phyloP scores from a whole-genome alignment of 768 basidiomycete species.

The Rubroboletus satanas region DNA sequence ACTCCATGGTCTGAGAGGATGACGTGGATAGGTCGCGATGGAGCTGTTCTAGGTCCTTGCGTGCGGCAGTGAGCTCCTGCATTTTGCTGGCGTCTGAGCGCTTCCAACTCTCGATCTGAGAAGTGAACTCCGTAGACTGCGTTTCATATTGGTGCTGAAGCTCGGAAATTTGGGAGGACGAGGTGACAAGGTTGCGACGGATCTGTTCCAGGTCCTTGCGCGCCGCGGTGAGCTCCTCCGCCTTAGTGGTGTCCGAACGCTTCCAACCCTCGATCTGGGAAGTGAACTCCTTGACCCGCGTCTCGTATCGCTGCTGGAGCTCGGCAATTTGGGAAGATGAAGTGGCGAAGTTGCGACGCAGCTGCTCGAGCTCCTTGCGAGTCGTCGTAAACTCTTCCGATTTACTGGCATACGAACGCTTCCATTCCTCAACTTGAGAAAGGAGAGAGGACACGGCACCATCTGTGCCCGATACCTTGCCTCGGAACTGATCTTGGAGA shows the following conservation, averaged over 20 bases:
- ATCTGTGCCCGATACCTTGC: not conserved
- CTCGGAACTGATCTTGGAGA: not conserved
- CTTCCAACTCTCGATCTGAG: not conserved
- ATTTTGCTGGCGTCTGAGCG: not conserved
- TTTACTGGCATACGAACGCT: not conserved
- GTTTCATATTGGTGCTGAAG: not conserved
- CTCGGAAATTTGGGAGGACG: not conserved
- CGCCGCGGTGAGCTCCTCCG: not conserved
- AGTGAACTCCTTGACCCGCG: not conserved
- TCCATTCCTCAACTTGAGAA: conserved; percentile 1
- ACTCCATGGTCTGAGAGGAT: not conserved
- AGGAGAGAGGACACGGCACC: not conserved
- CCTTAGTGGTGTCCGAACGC: not conserved
- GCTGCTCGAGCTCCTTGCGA: not conserved
- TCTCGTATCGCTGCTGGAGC: not conserved
- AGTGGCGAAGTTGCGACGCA: not conserved
- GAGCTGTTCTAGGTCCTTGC: conserved; percentile 1
- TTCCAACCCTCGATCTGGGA: not conserved
- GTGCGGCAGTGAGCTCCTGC: not conserved
- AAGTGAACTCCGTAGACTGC: not conserved
- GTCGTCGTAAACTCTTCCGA: not conserved
- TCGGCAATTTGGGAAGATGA: not conserved
- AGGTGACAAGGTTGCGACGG: not conserved
- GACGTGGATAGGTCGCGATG: not conserved
- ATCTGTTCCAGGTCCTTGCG: not conserved